Evolutionary conservation across 208 protist species (phyloP), one percentile per base, ranked within the genome.

Genomic region (Wallacemonas sp.): DNA sequence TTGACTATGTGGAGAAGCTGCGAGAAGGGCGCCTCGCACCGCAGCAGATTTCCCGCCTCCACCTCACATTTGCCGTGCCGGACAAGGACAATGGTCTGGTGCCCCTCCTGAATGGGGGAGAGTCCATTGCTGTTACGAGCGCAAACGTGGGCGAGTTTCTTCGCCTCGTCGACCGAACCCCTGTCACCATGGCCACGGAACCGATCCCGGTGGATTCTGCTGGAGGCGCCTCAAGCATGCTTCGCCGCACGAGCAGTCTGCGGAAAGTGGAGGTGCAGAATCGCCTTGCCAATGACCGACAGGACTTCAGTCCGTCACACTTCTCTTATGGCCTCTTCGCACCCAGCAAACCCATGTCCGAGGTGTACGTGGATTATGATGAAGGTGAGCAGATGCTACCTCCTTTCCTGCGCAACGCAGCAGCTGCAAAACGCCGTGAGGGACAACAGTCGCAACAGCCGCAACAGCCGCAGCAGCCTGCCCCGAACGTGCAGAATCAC

Each of bases 241-340:
- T 93, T 62, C 86, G 83, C 68, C 74, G 86, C 28, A 76, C 82
- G 11, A 80, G 86, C 59, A 90, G 84, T 51, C 75, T 93, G 4
- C 76, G 79, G 24, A 82, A 70, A 36, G 61, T 93, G 31, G 78
- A 90, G 24, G 77, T 88, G 36, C 58, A 77, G 36, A 72, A 76
- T 65, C 28, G 41, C 9, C 70, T 77, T 28, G 66, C 63, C 24
- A 71, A 72, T 24, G 84, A 86, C 14, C 68, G 79, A 17, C 59
- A 78, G 1, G 81, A 84, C 39, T 93, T 93, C 70, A 89, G 82
- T 61, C 87, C 87, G 1, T 84, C 87, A 0, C 87, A 93, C 72
- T 93, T 93, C 55, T 80, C 64, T 0, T 74, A 89, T 60, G 82
- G 76, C 45, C 79, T 93, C 28, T 93, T 93, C 66, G 75, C 87